Evolutionary conservation across 805 yeast genomes (phyloP), one percentile per base, ranked within the genome.

Genomic region (Kuraishia piskuri): DNA sequence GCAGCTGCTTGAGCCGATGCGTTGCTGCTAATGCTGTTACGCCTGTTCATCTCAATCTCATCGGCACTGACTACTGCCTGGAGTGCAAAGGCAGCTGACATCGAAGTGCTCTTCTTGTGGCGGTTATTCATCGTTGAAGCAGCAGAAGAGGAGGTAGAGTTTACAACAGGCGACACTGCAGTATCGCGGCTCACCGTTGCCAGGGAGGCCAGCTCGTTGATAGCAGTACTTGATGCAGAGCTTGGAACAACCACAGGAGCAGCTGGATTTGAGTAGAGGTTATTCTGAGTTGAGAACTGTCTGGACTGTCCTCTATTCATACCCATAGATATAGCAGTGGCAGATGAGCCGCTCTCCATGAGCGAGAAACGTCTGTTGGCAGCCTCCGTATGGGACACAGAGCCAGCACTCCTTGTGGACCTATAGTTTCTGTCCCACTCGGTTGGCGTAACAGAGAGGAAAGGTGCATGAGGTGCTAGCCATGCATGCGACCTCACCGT

Each of bases 401-500:
- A 20, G 22, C 59, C 59, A 7, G 56, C 50, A 19, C 56, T 55
- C 54, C 59, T 56, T 22, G 81, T 69, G 57, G 75, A 71, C 53
- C 79, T 71, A 63, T 78, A 74, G 53, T 74, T 72, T 53, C 74
- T 74, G 66, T 92, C 98, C 97, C 97, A 94, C 65, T 92, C 97
- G 2, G 79, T 77, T 46, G 96, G 96, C 20, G 92, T 80, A 26
- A 90, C 86, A 0, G 94, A 82, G 58, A 94, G 72, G 71, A 91
- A 87, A 59, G 84, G 84, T 14, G 84, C 82, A 70, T 92, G 90
- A 2, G 90, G 86, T n/a, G 85, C 73, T 53, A 94, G 68, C 99
- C 99, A 92, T 24, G 87, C 82, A 67, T 92, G 99, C 25, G 82
- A 74, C 59, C 92, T 77, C 22, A 92, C 83, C 53, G 83, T 86